phyloP scores from a whole-genome alignment of 108 stramenopile genomes.

The Poteriospumella lacustris region DNA sequence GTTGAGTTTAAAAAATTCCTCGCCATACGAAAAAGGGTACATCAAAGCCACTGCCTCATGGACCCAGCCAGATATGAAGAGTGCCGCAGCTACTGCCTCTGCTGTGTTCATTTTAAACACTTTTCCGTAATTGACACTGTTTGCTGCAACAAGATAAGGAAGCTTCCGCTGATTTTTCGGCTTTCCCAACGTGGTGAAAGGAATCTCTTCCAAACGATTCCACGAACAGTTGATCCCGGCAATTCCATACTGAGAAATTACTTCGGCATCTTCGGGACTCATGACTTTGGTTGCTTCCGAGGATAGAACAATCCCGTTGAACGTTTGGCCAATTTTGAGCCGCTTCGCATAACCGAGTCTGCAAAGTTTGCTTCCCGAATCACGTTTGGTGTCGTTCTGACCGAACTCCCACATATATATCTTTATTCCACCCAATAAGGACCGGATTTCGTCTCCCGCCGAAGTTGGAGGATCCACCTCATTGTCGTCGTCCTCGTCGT shows the following conservation, averaged over 20 bases:
- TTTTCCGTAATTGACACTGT: constrained; percentile 94
- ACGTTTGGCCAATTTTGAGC: constrained; percentile 71
- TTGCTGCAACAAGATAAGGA: constrained; percentile 95
- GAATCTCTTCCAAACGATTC: constrained; percentile 84
- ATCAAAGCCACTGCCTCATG: constrained; percentile 76
- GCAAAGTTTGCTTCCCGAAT: not conserved
- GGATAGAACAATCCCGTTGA: constrained; percentile 86
- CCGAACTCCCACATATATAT: constrained; percentile 95
- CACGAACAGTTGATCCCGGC: constrained; percentile 96
- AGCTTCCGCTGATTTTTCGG: constrained; percentile 86
- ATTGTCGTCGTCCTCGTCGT: no score
- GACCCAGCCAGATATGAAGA: constrained; percentile 63
- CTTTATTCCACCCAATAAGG: no score
- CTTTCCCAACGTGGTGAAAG: constrained; percentile 29
- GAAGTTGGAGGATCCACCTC: no score
- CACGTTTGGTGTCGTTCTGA: constrained; percentile 90
- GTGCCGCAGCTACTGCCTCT: constrained; percentile 54
- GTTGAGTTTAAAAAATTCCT: constrained; percentile 82
- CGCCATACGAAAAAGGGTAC: constrained; percentile 89
- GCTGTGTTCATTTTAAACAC: constrained; percentile 62
- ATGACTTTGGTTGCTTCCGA: constrained; percentile 76
- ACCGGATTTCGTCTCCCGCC: no score
- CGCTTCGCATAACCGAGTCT: constrained; percentile 36
- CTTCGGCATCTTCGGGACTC: constrained; percentile 74
- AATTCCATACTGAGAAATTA: constrained; percentile 64